phyloP scores from a whole-genome alignment of 169 alveolate genomes.

The Cryptosporidium parvum region DNA sequence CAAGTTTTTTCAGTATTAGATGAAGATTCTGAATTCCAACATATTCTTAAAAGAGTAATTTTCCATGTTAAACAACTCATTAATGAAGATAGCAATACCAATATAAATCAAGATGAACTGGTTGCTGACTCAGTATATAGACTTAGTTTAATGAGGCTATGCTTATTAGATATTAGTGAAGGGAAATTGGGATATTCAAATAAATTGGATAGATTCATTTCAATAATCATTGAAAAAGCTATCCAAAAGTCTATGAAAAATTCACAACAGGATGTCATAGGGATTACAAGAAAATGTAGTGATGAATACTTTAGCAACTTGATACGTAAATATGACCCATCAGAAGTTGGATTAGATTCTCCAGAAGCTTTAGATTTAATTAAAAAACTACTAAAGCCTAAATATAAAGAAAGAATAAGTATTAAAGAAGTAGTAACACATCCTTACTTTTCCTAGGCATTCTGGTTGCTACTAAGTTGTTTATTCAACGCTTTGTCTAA shows the following conservation, averaged over 20 bases:
- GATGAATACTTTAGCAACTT: constrained; percentile 14
- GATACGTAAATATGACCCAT: constrained; percentile 35
- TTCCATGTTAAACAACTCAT: constrained; percentile 13
- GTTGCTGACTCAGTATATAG: constrained; percentile 44
- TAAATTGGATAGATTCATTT: constrained; percentile 12
- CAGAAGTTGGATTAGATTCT: constrained; percentile 43
- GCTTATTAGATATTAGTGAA: constrained; percentile 18
- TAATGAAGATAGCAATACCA: background rate
- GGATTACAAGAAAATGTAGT: constrained; percentile 26
- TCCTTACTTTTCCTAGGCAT: constrained; percentile 42
- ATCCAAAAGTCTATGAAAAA: constrained; percentile 5
- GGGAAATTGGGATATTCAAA: constrained; percentile 6
- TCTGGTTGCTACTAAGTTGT: background rate
- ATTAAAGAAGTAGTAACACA: constrained; percentile 43
- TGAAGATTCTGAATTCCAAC: constrained; percentile 71
- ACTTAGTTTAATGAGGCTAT: constrained; percentile 63
- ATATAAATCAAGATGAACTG: background rate
- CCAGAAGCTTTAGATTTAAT: constrained; percentile 19
- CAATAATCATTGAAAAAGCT: constrained; percentile 6
- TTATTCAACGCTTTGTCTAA: constrained; percentile 79
- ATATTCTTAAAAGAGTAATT: constrained; percentile 11
- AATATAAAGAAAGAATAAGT: constrained; percentile 49
- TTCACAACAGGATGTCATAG: constrained; percentile 22
- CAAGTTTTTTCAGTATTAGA: constrained; percentile 49
- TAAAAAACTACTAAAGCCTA: constrained; percentile 34